Conservation (phyloP, 2,329 filamentous ascomycete genomes). For the Geosmithia flava region DNA sequence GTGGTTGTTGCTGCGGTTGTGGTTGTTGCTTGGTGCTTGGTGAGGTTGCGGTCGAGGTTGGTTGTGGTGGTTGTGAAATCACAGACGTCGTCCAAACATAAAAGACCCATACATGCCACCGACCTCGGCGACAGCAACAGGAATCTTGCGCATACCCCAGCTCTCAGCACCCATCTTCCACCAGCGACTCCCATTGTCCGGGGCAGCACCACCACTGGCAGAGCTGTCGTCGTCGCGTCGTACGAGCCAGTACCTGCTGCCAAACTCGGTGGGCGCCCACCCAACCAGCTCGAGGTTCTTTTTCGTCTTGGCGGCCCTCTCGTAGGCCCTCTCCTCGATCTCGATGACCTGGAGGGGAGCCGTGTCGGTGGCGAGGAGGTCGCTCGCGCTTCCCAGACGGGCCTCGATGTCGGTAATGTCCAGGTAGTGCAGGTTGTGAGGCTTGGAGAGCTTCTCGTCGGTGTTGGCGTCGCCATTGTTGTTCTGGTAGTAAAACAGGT, state of each 20-base stretch:
- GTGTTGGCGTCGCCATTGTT: slow-evolving; percentile 31
- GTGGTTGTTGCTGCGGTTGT: too few relatives aligned
- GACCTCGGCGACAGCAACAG: slow-evolving; percentile 82
- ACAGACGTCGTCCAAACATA: slow-evolving; percentile 50
- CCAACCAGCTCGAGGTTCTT: slow-evolving; percentile 48
- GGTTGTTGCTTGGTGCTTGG: too few relatives aligned
- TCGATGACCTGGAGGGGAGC: slow-evolving; percentile 67
- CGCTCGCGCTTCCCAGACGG: slow-evolving; percentile 48
- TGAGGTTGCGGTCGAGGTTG: too few relatives aligned
- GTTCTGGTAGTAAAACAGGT: slow-evolving; percentile 38
- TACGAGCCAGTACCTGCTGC: slow-evolving; percentile 56
- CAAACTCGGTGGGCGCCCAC: slow-evolving; percentile 61
- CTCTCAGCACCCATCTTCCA: slow-evolving; percentile 82
- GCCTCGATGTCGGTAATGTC: slow-evolving; percentile 54
- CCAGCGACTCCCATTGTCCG: slow-evolving; percentile 37
- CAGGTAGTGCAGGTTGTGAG: slow-evolving; percentile 56
- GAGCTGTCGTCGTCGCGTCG: slow-evolving; percentile 27
- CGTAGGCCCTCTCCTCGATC: slow-evolving; percentile 55
- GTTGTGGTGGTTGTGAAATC: too few relatives aligned
- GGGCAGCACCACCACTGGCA: too few relatives aligned
- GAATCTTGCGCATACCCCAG: slow-evolving; percentile 85
- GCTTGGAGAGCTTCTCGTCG: not conserved
- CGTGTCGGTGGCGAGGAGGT: slow-evolving; percentile 45
- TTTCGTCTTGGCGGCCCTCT: slow-evolving; percentile 49
- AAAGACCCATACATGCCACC: slow-evolving; percentile 82